A percentile compares a stretch with the other conserved stretches of the same genome.
These are phyloP conservation scores for Chrysoporthe cubensis DNA, from an alignment of 2,329 filamentous ascomycete species.

Conservation along the genomic window DNA sequence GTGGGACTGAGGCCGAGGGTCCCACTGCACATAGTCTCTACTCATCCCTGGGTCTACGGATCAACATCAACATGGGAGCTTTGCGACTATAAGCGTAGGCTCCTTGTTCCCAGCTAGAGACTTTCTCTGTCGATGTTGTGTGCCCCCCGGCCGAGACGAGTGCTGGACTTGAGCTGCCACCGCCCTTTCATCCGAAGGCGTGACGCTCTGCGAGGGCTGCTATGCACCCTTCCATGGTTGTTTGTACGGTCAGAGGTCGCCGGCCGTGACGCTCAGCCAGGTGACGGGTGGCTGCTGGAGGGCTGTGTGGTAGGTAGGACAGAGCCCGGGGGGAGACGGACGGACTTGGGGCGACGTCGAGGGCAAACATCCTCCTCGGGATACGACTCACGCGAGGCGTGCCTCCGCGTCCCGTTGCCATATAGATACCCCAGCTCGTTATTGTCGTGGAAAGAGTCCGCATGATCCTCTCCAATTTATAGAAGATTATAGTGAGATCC, in stretches of 20 bases:
- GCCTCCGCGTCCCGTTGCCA: not conserved
- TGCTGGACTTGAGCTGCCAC: not conserved
- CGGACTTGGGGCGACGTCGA: not conserved
- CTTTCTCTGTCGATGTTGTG: no score
- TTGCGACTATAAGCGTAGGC: no score
- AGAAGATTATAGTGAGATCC: no score
- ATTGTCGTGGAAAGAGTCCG: not conserved
- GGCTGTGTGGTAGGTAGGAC: not conserved
- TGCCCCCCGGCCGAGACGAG: not conserved
- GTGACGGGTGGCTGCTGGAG: not conserved
- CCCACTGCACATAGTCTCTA: no score
- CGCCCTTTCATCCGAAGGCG: conserved; percentile 16
- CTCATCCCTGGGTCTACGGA: no score
- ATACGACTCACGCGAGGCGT: not conserved
- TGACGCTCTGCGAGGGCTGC: not conserved
- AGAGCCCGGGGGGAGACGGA: not conserved
- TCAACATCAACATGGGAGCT: no score
- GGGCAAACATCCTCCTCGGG: conserved; percentile 16
- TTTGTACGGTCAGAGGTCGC: conserved; percentile 8
- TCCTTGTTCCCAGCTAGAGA: no score
- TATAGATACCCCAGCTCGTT: not conserved
- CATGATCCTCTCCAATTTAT: no score
- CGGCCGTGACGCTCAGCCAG: not conserved
- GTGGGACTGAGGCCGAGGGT: no score
- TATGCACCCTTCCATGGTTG: not conserved